Percentiles rank a stretch among this genome's conserved stretches.
Evolutionary conservation across 202 grass and related monocot genomes (phyloP).

Genomic region (Panicum virgatum): DNA sequence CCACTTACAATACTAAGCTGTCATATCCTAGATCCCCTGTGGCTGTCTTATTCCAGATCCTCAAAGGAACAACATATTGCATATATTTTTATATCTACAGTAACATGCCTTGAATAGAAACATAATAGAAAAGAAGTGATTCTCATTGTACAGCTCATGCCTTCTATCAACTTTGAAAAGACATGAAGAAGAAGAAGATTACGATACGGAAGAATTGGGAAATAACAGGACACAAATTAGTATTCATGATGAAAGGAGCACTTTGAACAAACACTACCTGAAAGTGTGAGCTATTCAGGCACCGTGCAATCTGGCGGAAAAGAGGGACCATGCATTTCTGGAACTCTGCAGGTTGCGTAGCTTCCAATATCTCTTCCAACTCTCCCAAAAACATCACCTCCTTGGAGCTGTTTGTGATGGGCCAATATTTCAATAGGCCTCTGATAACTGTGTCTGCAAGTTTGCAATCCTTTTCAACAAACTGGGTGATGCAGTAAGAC

Average conservation of each 20-base stretch:
- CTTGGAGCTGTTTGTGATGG: constrained; percentile 88
- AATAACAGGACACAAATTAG: background rate
- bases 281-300: constrained; percentile 86
- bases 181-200: background rate
- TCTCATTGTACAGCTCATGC: background rate
- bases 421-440: constrained; percentile 88
- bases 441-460: constrained; percentile 88
- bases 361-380: constrained; percentile 84
- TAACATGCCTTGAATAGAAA: constrained; percentile 26
- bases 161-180: background rate
- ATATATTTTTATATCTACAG: constrained; percentile 12
- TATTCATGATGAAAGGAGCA: background rate
- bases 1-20: background rate
- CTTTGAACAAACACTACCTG: constrained; percentile 55
- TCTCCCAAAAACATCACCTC: constrained; percentile 91
- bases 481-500: constrained; percentile 83
- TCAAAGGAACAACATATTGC: background rate
- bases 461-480: constrained; percentile 92
- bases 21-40: constrained; percentile 9
- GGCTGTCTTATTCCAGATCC: background rate
- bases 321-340: constrained; percentile 95
- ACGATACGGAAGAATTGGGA: constrained; percentile 1
- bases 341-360: constrained; percentile 79
- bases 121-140: constrained; percentile 8
- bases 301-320: constrained; percentile 72